Evolutionary conservation across 2,329 filamentous ascomycete genomes (phyloP).

Genomic region (Whalleya microplaca): DNA sequence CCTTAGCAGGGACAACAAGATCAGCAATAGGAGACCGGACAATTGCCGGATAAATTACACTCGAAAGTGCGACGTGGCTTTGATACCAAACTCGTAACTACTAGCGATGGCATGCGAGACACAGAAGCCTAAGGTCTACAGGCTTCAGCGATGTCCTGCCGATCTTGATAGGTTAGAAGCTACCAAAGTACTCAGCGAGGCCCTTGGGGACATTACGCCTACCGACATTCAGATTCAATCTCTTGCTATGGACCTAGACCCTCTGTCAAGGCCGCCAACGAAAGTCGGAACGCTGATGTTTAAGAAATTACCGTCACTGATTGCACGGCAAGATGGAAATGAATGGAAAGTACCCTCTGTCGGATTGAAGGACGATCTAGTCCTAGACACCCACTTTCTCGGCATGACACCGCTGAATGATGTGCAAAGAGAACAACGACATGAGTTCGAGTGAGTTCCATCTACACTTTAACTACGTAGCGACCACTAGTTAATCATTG

Average conservation of each 20-base stretch:
- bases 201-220: conserved; percentile 13
- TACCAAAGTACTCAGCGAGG: conserved; percentile 6
- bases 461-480: not conserved
- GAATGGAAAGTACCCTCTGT: conserved; percentile 2
- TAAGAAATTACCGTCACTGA: conserved; percentile 2
- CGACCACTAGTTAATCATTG: not conserved
- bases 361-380: conserved; percentile 6
- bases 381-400: conserved; percentile 29
- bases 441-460: conserved; percentile 25
- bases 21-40: conserved; percentile 2
- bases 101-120: conserved; percentile 1
- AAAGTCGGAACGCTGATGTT: conserved; percentile 30
- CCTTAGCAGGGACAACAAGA: conserved; percentile 3
- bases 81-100: not conserved
- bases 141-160: conserved; percentile 12
- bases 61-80: conserved; percentile 7
- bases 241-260: conserved; percentile 14
- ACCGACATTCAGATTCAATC: conserved; percentile 21
- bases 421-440: conserved; percentile 12
- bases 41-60: conserved; percentile 3
- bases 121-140: conserved; percentile 4
- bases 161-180: conserved; percentile 7
- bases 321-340: not conserved
- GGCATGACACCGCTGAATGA: conserved; percentile 29
- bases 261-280: conserved; percentile 4